Evolutionary conservation across 1,284 basidiomycete genomes (phyloP).

Genomic region (Uromyces viciae-fabae): DNA sequence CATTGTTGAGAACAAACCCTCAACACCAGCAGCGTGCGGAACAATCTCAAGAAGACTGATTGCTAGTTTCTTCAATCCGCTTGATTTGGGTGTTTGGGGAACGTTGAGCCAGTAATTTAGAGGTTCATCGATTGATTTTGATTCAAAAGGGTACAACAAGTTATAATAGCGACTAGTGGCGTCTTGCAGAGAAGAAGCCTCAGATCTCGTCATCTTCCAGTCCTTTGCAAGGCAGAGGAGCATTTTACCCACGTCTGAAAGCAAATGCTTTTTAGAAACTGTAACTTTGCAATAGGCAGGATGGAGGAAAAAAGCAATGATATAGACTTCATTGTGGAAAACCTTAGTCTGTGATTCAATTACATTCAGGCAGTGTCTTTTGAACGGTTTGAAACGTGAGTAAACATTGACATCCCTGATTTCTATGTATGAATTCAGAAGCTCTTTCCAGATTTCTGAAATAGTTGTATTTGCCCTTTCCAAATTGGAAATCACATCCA

Average conservation of each 20-base stretch:
- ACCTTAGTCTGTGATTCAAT: not conserved
- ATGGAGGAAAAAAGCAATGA: slow-evolving; percentile 8
- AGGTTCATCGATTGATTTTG: not conserved
- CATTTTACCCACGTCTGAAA: not conserved
- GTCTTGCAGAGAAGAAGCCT: not conserved
- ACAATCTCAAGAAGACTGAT: slow-evolving; percentile 5
- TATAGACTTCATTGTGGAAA: not conserved
- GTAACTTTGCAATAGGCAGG: not conserved
- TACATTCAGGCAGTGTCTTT: not conserved
- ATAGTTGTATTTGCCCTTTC: not conserved
- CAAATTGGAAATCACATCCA: not conserved
- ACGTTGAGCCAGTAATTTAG: slow-evolving; percentile 13
- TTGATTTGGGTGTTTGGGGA: not conserved
- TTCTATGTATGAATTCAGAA: not conserved
- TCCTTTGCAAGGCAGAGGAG: not conserved
- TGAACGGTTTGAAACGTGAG: not conserved
- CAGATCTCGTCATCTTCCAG: not conserved
- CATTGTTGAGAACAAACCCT: slow-evolving; percentile 22
- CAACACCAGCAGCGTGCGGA: slow-evolving; percentile 20
- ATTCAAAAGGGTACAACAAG: not conserved
- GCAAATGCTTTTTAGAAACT: not conserved
- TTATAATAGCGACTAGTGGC: not conserved
- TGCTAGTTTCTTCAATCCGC: not conserved
- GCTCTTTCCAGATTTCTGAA: slow-evolving; percentile 3
- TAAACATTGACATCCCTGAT: not conserved